Evolutionary conservation across 345 rosid genomes (phyloP), one percentile per base, ranked within the genome.

Genomic region (Heritiera littoralis): DNA sequence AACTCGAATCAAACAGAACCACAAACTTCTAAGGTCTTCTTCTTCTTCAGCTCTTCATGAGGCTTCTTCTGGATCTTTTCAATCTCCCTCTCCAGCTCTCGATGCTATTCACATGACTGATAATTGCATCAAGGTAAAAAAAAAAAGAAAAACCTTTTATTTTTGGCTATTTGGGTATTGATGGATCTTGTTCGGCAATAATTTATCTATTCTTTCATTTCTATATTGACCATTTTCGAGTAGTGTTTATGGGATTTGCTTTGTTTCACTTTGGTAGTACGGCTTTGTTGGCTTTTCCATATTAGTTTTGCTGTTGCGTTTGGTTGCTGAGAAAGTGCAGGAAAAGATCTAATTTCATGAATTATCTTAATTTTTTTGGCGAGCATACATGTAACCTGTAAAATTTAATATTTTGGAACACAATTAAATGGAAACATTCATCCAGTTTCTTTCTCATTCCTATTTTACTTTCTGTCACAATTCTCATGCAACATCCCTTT

Each of bases 71-170:
- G 65, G 81, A 43, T 63, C 90, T 48, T 82, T 89, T 17, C 78
- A 71, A 41, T 79, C 88, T 58, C 85, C 89, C 11, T 81, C 86
- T 28, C 67, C 86, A 60, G 78, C 92, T 30, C 65, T 73, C 7
- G 92, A 90, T 48, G 79, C 77, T 18, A 66, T 95, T 49, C 89
- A 89, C 75, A 80, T 93, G 77, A 88, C 95, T 68, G 91, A 93
- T 1, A 88, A 84, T 82, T 90, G 93, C 81, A 81, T 95, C 82
- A 88, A 82, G 88, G 98, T 94, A 88, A 2, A 17, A 46, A 0
- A n/a, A 5, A 11, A 5, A 67, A 3, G 2, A 11, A 5, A 67
- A 8, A 18, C 58, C 14, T 18, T 18, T 66, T 7, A 66, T 9
- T 30, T 17, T 70, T 23, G 28, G 49, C 48, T 45, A 9, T 41